These are phyloP conservation scores for Lecanicillium sp. DNA, from an alignment of 2,329 filamentous ascomycete genomes.

Conservation along the genomic window DNA sequence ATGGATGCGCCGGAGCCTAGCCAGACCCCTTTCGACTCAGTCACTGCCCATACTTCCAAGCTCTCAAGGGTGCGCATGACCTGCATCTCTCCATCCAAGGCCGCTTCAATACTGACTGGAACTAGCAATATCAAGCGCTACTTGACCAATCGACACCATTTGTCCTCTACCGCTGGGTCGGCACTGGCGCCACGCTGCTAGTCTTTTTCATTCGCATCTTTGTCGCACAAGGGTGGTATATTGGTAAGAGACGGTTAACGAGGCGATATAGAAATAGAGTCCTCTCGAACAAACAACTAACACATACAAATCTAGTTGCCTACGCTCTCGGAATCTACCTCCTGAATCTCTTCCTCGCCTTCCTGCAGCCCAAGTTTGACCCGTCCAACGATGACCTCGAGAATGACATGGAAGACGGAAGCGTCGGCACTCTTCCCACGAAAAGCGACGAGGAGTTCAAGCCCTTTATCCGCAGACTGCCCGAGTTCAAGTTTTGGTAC, in stretches of 20 bases:
- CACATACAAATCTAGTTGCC: constrained; percentile 54
- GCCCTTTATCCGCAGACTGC: constrained; percentile 89
- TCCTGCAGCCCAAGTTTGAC: constrained; percentile 97
- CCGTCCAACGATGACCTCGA: constrained; percentile 85
- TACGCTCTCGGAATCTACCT: constrained; percentile 98
- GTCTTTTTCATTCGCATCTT: constrained; percentile 87
- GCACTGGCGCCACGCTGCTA: constrained; percentile 66
- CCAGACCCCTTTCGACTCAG: constrained; percentile 83
- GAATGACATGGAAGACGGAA: constrained; percentile 92
- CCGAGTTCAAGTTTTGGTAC: constrained; percentile 99
- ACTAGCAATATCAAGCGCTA: constrained; percentile 84
- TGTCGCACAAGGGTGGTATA: constrained; percentile 95
- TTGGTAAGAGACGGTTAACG: constrained; percentile 53
- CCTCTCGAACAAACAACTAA: constrained; percentile 1
- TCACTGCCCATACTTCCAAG: constrained; percentile 75
- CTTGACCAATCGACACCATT: constrained; percentile 91
- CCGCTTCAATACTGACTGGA: constrained; percentile 14
- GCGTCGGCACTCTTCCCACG: constrained; percentile 73
- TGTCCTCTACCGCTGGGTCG: constrained; percentile 81
- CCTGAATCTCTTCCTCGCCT: constrained; percentile 96
- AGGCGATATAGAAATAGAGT: background rate
- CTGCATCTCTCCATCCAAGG: constrained; percentile 1
- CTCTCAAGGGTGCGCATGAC: constrained; percentile 56
- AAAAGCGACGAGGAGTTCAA: constrained; percentile 97
- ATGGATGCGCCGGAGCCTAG: constrained; percentile 89